Conservation (phyloP, 306 rosid genomes). For the Citrullus amarus region DNA sequence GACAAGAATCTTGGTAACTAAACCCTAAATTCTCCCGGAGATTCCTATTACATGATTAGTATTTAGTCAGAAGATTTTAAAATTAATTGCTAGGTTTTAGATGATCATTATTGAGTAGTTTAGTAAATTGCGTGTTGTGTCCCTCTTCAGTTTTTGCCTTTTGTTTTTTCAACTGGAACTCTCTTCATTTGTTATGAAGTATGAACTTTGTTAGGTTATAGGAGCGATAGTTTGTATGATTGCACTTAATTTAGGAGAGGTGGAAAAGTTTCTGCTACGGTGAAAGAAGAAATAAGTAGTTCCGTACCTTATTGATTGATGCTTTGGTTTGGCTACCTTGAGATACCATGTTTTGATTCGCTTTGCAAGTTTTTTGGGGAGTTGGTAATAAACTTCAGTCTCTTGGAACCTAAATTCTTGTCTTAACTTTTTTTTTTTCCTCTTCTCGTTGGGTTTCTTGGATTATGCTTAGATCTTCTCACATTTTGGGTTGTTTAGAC, state of each 20-base stretch:
- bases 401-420: not conserved
- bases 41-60: not conserved
- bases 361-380: not conserved
- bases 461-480: not conserved
- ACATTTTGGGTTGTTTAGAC: not conserved
- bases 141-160: not conserved
- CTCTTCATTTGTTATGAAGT: not conserved
- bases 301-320: not conserved
- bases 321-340: not conserved
- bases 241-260: not conserved
- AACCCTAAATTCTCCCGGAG: not conserved
- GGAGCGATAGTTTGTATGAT: not conserved
- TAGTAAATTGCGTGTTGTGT: not conserved
- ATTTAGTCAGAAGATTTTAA: not conserved
- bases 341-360: not conserved
- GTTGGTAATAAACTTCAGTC: not conserved
- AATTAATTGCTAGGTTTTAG: not conserved
- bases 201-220: not conserved
- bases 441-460: not conserved
- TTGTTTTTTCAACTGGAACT: not conserved
- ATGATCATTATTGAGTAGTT: not conserved
- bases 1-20: constrained; percentile 45
- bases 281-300: not conserved
- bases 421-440: too few species aligned
- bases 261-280: not conserved